Evolutionary conservation across 371 early-diverging fungal species (phyloP).

Genomic region (Circinella minor): DNA sequence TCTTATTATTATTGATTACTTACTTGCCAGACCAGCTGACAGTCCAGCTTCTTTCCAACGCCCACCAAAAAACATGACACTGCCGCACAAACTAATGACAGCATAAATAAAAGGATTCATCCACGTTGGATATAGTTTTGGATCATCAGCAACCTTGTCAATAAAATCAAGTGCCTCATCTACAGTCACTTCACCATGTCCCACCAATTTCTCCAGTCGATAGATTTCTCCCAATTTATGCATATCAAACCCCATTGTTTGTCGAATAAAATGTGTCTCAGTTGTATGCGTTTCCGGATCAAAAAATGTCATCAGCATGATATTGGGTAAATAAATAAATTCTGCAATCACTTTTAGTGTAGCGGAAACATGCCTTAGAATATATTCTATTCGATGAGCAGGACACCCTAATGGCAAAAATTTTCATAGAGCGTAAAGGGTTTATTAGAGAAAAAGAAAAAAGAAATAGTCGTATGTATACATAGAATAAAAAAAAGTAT

Average conservation of each 20-base stretch:
- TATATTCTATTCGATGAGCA: slow-evolving; percentile 63
- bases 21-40: slow-evolving; percentile 52
- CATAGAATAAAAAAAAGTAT: too few species aligned
- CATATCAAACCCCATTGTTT: slow-evolving; percentile 68
- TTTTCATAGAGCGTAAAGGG: too few species aligned
- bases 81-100: slow-evolving; percentile 52
- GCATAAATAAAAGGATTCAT: slow-evolving; percentile 56
- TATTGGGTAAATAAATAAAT: slow-evolving; percentile 70
- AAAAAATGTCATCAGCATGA: slow-evolving; percentile 75
- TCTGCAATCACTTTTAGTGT: slow-evolving; percentile 73
- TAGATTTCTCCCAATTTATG: slow-evolving; percentile 64
- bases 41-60: slow-evolving; percentile 47
- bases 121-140: slow-evolving; percentile 56
- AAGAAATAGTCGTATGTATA: too few species aligned
- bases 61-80: slow-evolving; percentile 52
- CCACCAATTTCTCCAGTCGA: slow-evolving; percentile 54
- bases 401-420: slow-evolving; percentile 33
- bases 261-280: slow-evolving; percentile 76
- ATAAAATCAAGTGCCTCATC: slow-evolving; percentile 60
- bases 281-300: slow-evolving; percentile 76
- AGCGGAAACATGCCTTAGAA: slow-evolving; percentile 50
- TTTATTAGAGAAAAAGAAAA: too few species aligned
- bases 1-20: slow-evolving; percentile 11
- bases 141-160: slow-evolving; percentile 44
- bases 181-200: slow-evolving; percentile 56